Evolutionary conservation across 225 moss, liverwort and hornwort genomes (phyloP).

Genomic region (Straminergon stramineum): DNA sequence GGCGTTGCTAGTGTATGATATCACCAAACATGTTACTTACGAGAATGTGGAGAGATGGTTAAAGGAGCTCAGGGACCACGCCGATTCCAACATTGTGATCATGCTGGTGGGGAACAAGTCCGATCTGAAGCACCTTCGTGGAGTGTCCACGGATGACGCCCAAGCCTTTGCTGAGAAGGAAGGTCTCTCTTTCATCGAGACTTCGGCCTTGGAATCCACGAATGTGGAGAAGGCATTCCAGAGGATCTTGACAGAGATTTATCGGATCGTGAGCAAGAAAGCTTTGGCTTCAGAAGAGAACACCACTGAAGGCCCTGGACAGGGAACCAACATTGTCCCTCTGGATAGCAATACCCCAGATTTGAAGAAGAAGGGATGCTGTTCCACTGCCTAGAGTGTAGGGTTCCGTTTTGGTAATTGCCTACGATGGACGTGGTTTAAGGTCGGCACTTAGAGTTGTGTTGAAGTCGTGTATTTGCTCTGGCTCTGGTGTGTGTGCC

Average conservation of each 20-base stretch:
- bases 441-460: not conserved
- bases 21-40: slow-evolving; percentile 47
- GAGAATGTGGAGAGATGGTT: slow-evolving; percentile 65
- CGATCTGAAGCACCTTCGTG: slow-evolving; percentile 32
- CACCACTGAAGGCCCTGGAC: slow-evolving; percentile 59
- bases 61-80: slow-evolving; percentile 46
- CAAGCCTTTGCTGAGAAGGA: slow-evolving; percentile 50
- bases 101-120: slow-evolving; percentile 40
- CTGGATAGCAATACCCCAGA: slow-evolving; percentile 28
- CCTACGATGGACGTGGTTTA: not conserved
- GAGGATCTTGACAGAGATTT: slow-evolving; percentile 40
- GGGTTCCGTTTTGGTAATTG: not conserved
- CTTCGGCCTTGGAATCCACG: slow-evolving; percentile 44
- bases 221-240: slow-evolving; percentile 37
- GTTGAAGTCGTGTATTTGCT: not conserved
- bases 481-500: not conserved
- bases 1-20: slow-evolving; percentile 42
- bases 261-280: slow-evolving; percentile 58
- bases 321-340: slow-evolving; percentile 63
- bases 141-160: slow-evolving; percentile 32
- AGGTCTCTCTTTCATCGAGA: slow-evolving; percentile 56
- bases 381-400: slow-evolving; percentile 12
- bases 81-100: slow-evolving; percentile 35
- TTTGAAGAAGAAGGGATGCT: slow-evolving; percentile 44
- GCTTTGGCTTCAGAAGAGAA: slow-evolving; percentile 76